phyloP scores from a whole-genome alignment of 2,329 filamentous ascomycete genomes.

The Pyrenochaeta sp. region DNA sequence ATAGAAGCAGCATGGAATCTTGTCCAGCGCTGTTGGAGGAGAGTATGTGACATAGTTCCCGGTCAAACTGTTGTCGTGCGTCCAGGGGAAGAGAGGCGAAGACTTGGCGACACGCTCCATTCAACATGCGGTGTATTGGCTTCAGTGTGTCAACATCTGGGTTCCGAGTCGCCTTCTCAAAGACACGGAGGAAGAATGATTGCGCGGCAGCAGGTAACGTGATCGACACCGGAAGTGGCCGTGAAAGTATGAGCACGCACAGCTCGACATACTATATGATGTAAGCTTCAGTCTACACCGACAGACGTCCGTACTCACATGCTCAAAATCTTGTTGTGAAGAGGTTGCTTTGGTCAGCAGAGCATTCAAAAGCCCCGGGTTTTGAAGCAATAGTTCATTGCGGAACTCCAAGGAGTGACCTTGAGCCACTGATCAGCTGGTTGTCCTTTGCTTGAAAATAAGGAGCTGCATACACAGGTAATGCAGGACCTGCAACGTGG shows the following conservation, averaged over 20 bases:
- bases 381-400: slow-evolving; percentile 38
- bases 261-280: slow-evolving; percentile 33
- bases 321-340: slow-evolving; percentile 38
- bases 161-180: slow-evolving; percentile 35
- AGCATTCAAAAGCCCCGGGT: slow-evolving; percentile 42
- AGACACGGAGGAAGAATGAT: slow-evolving; percentile 44
- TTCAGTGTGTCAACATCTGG: slow-evolving; percentile 36
- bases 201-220: slow-evolving; percentile 45
- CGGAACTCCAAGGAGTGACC: slow-evolving; percentile 43
- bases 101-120: slow-evolving; percentile 47
- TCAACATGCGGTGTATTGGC: slow-evolving; percentile 44
- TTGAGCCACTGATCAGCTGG: slow-evolving; percentile 30
- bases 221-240: slow-evolving; percentile 39
- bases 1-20: slow-evolving; percentile 40
- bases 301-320: slow-evolving; percentile 30
- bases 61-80: slow-evolving; percentile 34
- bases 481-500: slow-evolving; percentile 60
- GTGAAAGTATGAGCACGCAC: slow-evolving; percentile 45
- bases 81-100: slow-evolving; percentile 33
- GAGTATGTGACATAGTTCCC: slow-evolving; percentile 37
- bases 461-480: slow-evolving; percentile 53
- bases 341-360: slow-evolving; percentile 44
- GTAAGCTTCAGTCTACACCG: slow-evolving; percentile 1
- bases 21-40: slow-evolving; percentile 30
- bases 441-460: background rate